Evolutionary conservation across 306 rosid species (phyloP), one percentile per base, ranked within the genome.

Genomic region (Canavalia gladiata): DNA sequence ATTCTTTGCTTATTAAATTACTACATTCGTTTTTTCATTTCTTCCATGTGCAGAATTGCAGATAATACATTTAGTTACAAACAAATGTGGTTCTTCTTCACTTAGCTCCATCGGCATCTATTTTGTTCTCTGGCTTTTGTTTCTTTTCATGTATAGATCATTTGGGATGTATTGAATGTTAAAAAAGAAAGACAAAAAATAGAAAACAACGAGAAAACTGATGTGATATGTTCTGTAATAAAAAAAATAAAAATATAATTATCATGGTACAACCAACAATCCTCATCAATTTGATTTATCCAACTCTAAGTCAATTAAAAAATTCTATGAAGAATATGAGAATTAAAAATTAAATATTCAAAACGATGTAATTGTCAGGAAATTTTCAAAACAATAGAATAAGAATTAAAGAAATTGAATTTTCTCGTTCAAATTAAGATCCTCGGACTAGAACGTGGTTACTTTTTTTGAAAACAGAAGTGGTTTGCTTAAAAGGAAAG

Each of bases 1-100:
- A 90, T 63, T 78, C 39, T 56, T 50, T 73, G 1, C 37, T 58
- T 30, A 30, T 68, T 76, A 39, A 56, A 35, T 0, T 39, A 30
- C 25, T 74, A 5, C 12, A 46, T n/a, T 4, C 25, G 6, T 34
- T 0, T 46, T 7, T 42, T 58, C 0, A 31, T 55, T 63, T 6
- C 34, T 12, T 55, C 34, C 35, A 18, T 63, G 63, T 64, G 2
- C 25, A 62, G 12, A 70, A 8, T 30, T 33, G 76, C 52, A 57
- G 59, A 37, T 60, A 39, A 30, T 80, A 46, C 11, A 13, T 56
- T 30, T 68, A 64, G 72, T 29, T 12, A 5, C 30, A 56, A 29
- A 8, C 35, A 42, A 76, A 6, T 80, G 58, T 58, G 10, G 47
- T 81, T 59, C 13, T 62, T 50, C 29, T 10, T 7, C 29, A 72